These are phyloP conservation scores for Phanerochaete carnosa DNA, from an alignment of 768 basidiomycete genomes.

Conservation along the genomic window DNA sequence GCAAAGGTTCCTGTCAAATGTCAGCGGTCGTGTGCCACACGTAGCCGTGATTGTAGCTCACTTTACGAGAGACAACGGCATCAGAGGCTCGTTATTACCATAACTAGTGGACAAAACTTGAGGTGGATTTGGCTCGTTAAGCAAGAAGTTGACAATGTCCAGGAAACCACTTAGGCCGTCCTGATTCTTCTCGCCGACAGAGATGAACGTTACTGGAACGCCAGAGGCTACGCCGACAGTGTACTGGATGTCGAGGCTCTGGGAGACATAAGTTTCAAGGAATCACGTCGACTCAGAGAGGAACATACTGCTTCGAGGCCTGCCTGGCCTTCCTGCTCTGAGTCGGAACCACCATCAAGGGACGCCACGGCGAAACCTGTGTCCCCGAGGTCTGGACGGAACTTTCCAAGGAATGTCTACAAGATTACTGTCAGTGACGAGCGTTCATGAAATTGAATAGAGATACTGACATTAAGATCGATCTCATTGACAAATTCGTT, in stretches of 20 bases:
- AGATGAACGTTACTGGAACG: slow-evolving; percentile 49
- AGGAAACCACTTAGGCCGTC: slow-evolving; percentile 24
- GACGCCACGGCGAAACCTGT: slow-evolving; percentile 15
- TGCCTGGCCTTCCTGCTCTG: slow-evolving; percentile 38
- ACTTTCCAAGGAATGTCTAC: slow-evolving; percentile 43
- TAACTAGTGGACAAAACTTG: slow-evolving; percentile 68
- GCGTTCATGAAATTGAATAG: neutral
- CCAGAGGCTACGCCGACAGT: slow-evolving; percentile 38
- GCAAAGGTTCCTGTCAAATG: slow-evolving; percentile 49
- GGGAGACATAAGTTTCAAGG: neutral
- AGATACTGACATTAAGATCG: slow-evolving; percentile 31
- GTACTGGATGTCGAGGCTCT: slow-evolving; percentile 28
- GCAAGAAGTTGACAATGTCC: slow-evolving; percentile 57
- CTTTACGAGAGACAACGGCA: slow-evolving; percentile 49
- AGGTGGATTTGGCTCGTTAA: slow-evolving; percentile 41
- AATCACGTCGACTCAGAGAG: neutral
- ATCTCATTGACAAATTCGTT: slow-evolving; percentile 25
- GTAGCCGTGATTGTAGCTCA: slow-evolving; percentile 25
- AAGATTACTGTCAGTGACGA: slow-evolving; percentile 1
- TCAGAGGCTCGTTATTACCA: slow-evolving; percentile 67
- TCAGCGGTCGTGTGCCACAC: neutral
- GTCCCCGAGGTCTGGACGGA: slow-evolving; percentile 18
- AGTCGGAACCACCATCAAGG: slow-evolving; percentile 54
- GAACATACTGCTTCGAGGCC: slow-evolving; percentile 57
- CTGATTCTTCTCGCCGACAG: slow-evolving; percentile 33